Evolutionary conservation across 2,329 filamentous ascomycete genomes (phyloP).

Genomic region (Fusarium cyanostomum): DNA sequence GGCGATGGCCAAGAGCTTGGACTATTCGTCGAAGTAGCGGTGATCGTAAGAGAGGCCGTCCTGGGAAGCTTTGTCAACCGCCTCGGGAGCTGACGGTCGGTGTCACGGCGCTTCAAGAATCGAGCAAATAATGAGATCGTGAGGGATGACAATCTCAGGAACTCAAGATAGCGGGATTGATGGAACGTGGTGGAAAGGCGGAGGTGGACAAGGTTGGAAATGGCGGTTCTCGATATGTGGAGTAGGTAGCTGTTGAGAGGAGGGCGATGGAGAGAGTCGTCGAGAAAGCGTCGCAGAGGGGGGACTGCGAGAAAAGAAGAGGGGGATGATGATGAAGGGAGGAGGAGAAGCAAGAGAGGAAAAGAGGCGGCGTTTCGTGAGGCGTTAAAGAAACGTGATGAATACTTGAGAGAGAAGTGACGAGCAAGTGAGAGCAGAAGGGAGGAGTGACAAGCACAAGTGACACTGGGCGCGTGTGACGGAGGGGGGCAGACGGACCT

Average conservation of each 20-base stretch:
- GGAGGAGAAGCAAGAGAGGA: slow-evolving; percentile 6
- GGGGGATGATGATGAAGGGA: neutral
- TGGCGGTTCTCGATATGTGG: slow-evolving; percentile 23
- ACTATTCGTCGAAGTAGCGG: slow-evolving; percentile 16
- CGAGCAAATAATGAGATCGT: slow-evolving; percentile 5
- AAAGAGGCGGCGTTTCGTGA: neutral
- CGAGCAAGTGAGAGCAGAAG: slow-evolving; percentile 9
- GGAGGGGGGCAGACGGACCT: neutral
- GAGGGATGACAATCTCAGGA: slow-evolving; percentile 12
- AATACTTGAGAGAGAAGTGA: neutral
- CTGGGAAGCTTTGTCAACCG: slow-evolving; percentile 20
- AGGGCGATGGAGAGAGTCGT: neutral
- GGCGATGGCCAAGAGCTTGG: slow-evolving; percentile 13
- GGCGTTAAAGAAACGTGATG: slow-evolving; percentile 12
- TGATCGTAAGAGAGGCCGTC: slow-evolving; percentile 27
- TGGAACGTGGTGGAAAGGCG: slow-evolving; percentile 23
- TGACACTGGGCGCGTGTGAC: slow-evolving; percentile 34
- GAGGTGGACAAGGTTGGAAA: slow-evolving; percentile 23
- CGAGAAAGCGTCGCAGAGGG: neutral
- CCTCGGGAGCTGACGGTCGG: slow-evolving; percentile 4
- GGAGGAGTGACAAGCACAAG: slow-evolving; percentile 21
- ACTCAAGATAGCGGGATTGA: slow-evolving; percentile 12
- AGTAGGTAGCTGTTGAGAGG: slow-evolving; percentile 10
- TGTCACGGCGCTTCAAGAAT: slow-evolving; percentile 9
- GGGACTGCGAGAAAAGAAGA: neutral